Evolutionary conservation across 768 basidiomycete genomes (phyloP), one percentile per base, ranked within the genome.

Genomic region (Aureoboletus auriporus): DNA sequence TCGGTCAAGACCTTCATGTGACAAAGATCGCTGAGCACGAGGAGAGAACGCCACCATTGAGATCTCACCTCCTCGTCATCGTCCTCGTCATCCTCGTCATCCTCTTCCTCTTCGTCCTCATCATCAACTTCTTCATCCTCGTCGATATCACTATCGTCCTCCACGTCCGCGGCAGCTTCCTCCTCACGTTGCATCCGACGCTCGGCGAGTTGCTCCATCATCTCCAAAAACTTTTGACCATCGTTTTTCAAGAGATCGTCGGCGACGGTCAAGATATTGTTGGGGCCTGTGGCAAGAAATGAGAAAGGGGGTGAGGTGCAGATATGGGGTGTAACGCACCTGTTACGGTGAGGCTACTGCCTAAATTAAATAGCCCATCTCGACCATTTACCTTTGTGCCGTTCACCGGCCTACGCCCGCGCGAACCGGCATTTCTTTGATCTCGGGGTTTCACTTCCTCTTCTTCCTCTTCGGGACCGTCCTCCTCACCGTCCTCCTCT

Each of bases 141-240:
- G 0, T 78, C 79, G 1, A 80, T 78, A 4, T 79, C 81, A 6
- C 80, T 79, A 31, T 79, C 82, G 17, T 77, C 78, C 26, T 82
- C 85, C 0, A 78, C 79, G 31, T 80, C 83, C 0, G 79, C 75
- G 14, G 74, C 77, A 29, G 73, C 77, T 62, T 78, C 75, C 58
- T 93, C 88, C 63, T 97, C 94, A 5, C 94, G 80, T 58, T 89
- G 86, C 80, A 95, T 91, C 39, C 95, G 80, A 42, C 92, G 80
- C 62, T 96, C 93, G 0, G 95, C 94, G 16, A 99, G 79, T 69
- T 95, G 93, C 67, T 98, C 96, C 96, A 99, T 99, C 96, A 99
- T 99, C 75, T 99, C 96, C 59, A 99, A 73, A 73, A 99, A 99
- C 74, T 96, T 97, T 62, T 93, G 91, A 2, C 95, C 95, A 61